Percentiles rank a stretch among this genome's conserved stretches.
These are phyloP conservation scores for Rhizophora mangle DNA, from an alignment of 345 rosid species.

Conservation along the genomic window DNA sequence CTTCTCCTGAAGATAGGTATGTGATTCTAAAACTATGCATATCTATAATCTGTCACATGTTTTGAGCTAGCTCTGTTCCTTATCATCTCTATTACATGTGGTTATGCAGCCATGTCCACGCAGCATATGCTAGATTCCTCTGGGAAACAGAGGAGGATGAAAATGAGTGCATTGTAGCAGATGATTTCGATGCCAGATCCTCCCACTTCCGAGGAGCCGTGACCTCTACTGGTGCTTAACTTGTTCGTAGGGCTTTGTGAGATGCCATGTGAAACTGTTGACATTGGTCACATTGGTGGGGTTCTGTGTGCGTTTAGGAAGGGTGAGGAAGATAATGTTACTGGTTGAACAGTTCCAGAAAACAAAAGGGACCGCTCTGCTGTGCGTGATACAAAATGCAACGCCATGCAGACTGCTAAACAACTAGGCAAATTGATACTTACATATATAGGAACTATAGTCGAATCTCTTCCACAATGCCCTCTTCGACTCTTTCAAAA, in stretches of 20 bases:
- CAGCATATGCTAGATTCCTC: constrained; percentile 54
- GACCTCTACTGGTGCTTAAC: background rate
- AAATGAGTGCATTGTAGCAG: constrained; percentile 15
- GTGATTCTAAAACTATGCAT: background rate
- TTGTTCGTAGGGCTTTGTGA: background rate
- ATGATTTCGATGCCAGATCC: background rate
- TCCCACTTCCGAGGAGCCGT: background rate
- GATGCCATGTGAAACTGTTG: background rate
- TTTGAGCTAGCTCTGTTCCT: too few species aligned
- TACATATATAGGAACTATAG: too few species aligned
- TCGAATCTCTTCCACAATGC: too few species aligned
- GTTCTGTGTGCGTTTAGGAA: too few species aligned
- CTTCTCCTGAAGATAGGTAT: constrained; percentile 46
- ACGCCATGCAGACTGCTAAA: too few species aligned
- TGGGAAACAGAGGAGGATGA: constrained; percentile 49
- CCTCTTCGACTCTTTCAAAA: background rate
- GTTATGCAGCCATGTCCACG: constrained; percentile 44
- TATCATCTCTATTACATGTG: background rate
- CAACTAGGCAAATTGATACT: too few species aligned
- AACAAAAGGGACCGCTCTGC: too few species aligned
- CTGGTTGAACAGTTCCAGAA: too few species aligned
- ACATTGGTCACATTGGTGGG: too few species aligned
- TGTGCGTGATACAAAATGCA: too few species aligned
- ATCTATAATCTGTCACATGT: too few species aligned
- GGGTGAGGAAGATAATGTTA: too few species aligned